phyloP scores from a whole-genome alignment of 148 eudicot species.

The Bassia scoparia region DNA sequence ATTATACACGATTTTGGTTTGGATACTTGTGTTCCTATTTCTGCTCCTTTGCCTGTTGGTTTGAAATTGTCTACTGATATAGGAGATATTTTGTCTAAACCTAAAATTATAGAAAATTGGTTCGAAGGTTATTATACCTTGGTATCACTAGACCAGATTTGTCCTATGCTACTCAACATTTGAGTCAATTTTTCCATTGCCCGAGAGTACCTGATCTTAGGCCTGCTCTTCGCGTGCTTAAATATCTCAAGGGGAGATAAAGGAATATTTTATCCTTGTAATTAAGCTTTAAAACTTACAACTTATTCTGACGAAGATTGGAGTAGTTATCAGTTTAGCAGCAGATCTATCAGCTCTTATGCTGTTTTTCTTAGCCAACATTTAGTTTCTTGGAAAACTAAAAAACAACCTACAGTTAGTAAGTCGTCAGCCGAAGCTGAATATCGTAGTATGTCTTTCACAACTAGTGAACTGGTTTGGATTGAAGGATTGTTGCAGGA shows the following conservation, averaged over 20 bases:
- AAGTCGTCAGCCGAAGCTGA: background rate
- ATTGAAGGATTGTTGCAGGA: background rate
- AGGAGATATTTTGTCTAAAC: too few relatives aligned
- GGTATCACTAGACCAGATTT: constrained; percentile 3
- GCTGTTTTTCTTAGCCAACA: background rate
- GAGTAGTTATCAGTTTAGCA: background rate
- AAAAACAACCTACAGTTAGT: background rate
- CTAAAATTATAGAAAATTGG: background rate
- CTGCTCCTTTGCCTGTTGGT: too few relatives aligned
- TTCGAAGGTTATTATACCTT: background rate
- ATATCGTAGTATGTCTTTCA: background rate
- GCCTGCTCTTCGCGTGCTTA: background rate
- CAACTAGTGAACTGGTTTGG: background rate
- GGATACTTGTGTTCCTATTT: too few relatives aligned
- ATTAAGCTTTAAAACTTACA: background rate
- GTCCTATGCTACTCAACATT: background rate
- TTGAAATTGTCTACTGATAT: too few relatives aligned
- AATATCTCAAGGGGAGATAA: background rate
- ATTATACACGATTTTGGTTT: background rate
- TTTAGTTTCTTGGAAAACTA: background rate
- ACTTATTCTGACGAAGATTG: background rate
- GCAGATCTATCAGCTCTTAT: background rate
- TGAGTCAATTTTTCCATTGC: background rate
- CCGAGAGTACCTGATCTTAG: background rate
- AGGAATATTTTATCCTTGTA: background rate